Conservation (phyloP, 2,329 filamentous ascomycete genomes). For the Fusarium sp. region DNA sequence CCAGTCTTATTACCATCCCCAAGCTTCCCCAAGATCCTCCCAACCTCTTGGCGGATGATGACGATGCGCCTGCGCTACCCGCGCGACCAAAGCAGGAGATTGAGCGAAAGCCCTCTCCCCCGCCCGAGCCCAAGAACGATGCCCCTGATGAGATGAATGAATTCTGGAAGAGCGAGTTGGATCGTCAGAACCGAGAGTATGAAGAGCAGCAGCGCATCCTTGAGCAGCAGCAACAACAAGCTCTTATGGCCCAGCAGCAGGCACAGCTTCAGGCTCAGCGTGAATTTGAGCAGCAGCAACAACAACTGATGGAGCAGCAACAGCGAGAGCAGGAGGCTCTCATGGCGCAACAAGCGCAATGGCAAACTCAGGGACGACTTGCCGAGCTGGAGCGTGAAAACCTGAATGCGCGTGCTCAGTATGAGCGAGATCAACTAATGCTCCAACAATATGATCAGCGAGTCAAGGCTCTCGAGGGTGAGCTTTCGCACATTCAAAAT, state of each 20-base stretch:
- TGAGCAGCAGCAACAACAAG: slow-evolving; percentile 85
- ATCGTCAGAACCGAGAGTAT: slow-evolving; percentile 91
- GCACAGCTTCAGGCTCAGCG: slow-evolving; percentile 85
- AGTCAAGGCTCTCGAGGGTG: slow-evolving; percentile 90
- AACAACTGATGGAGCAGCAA: slow-evolving; percentile 87
- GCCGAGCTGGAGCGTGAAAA: slow-evolving; percentile 97
- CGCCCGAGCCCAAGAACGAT: slow-evolving; percentile 71
- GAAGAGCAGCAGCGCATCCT: slow-evolving; percentile 92
- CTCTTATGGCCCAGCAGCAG: slow-evolving; percentile 82
- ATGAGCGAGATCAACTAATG: slow-evolving; percentile 97
- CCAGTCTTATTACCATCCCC: slow-evolving; percentile 93
- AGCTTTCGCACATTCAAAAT: slow-evolving; percentile 81
- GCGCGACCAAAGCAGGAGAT: slow-evolving; percentile 80
- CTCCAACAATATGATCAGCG: slow-evolving; percentile 95
- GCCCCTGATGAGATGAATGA: slow-evolving; percentile 96
- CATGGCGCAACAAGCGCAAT: slow-evolving; percentile 85
- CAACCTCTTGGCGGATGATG: slow-evolving; percentile 86
- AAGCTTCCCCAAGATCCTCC: slow-evolving; percentile 95
- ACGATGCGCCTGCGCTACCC: slow-evolving; percentile 83
- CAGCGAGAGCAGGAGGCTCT: slow-evolving; percentile 90
- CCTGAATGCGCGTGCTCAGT: slow-evolving; percentile 90
- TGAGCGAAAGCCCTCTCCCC: slow-evolving; percentile 73
- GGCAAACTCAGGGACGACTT: slow-evolving; percentile 94
- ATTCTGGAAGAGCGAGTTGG: slow-evolving; percentile 96
- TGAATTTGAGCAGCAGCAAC: slow-evolving; percentile 97